Conservation (phyloP, 352 stramenopile species). For the Peronosclerospora sorghi region DNA sequence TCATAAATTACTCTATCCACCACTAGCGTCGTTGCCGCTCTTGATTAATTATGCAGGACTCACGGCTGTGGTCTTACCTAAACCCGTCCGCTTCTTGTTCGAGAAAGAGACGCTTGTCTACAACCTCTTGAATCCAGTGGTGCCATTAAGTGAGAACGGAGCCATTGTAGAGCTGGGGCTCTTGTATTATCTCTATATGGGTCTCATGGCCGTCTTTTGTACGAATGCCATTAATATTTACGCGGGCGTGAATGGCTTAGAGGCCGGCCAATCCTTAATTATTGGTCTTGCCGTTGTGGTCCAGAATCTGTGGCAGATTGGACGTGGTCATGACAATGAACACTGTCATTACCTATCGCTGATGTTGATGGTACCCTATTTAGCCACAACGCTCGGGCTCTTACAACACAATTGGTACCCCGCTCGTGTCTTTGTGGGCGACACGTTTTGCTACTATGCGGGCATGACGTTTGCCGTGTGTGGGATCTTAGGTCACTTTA, state of each 20-base stretch:
- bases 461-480: constrained; percentile 98
- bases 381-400: constrained; percentile 87
- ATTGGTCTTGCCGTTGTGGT: constrained; percentile 90
- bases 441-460: constrained; percentile 99
- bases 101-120: constrained; percentile 47
- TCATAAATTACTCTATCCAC: constrained; percentile 96
- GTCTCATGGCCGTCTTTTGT: constrained; percentile 97
- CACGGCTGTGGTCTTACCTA: constrained; percentile 91
- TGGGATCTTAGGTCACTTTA: constrained; percentile 95
- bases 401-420: constrained; percentile 97
- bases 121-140: constrained; percentile 43
- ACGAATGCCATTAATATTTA: constrained; percentile 99
- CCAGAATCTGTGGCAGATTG: constrained; percentile 94
- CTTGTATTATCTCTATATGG: constrained; percentile 98
- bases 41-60: constrained; percentile 94
- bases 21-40: constrained; percentile 93
- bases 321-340: constrained; percentile 68
- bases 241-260: constrained; percentile 97
- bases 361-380: constrained; percentile 96
- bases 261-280: constrained; percentile 91
- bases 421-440: constrained; percentile 95
- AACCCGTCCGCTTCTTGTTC: constrained; percentile 69
- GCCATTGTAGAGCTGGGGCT: constrained; percentile 88
- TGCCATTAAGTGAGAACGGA: constrained; percentile 66
- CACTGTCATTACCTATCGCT: constrained; percentile 92